phyloP scores from a whole-genome alignment of 2,329 filamentous ascomycete genomes.

The Colletotrichum sp. region DNA sequence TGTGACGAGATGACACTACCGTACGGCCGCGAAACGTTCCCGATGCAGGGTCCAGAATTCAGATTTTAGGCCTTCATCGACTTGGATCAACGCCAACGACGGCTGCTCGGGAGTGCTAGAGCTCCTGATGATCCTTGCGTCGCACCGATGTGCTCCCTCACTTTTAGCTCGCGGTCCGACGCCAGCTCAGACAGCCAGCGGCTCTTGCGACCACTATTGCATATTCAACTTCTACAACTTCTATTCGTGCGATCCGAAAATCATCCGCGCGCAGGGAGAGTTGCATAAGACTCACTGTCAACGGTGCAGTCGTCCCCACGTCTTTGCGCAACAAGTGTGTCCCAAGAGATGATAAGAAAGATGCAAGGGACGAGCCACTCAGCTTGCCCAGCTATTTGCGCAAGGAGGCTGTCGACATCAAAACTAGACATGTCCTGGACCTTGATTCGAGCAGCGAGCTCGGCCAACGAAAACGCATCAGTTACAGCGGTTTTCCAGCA shows the following conservation, averaged over 20 bases:
- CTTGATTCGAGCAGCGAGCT: not conserved
- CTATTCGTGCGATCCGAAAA: not conserved
- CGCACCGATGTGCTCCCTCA: not conserved
- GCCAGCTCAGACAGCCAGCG: not conserved
- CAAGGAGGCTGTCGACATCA: not conserved
- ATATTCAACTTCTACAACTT: not conserved
- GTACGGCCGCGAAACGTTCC: not conserved
- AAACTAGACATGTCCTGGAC: not conserved
- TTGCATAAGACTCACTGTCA: not conserved
- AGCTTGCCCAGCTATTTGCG: not conserved
- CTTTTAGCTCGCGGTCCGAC: not conserved
- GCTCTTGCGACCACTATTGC: not conserved
- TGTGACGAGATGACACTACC: not conserved
- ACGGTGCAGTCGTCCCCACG: not conserved
- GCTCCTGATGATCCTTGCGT: not conserved
- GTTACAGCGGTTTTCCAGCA: not conserved
- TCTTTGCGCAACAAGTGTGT: not conserved
- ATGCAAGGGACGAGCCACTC: not conserved
- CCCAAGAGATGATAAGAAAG: not conserved
- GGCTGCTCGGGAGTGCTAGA: not conserved
- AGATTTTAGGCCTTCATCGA: not conserved
- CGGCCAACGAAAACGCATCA: not conserved
- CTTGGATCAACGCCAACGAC: not conserved
- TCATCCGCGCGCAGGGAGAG: not conserved
- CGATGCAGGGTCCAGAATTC: constrained; percentile 3